These are phyloP conservation scores for Kluyveromyces sp. DNA, from an alignment of 1,139 yeast genomes.

Conservation along the genomic window DNA sequence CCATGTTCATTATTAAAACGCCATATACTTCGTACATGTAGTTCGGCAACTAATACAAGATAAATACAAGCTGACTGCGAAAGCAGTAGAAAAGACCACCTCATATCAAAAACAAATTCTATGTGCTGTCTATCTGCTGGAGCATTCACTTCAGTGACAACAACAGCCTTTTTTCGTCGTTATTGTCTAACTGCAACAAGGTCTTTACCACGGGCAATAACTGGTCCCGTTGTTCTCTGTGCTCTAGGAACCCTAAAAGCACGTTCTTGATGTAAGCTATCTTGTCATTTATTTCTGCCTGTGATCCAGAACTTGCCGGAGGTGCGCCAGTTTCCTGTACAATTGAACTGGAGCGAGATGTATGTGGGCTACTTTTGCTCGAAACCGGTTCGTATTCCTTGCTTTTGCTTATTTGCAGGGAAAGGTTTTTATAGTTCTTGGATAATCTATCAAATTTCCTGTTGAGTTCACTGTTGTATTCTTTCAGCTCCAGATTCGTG, in stretches of 20 bases:
- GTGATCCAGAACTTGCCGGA: conserved; percentile 13
- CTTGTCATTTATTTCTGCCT: conserved; percentile 35
- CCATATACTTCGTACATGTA: background rate
- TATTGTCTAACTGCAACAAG: conserved; percentile 56
- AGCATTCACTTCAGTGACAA: conserved; percentile 44
- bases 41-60: background rate
- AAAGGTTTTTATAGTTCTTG: conserved; percentile 54
- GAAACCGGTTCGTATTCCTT: conserved; percentile 23
- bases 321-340: conserved; percentile 3
- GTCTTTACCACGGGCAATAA: conserved; percentile 80
- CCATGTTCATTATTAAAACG: no score
- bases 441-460: conserved; percentile 59
- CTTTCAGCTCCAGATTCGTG: conserved; percentile 51
- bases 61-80: no score
- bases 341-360: conserved; percentile 19
- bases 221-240: conserved; percentile 80
- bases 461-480: conserved; percentile 59
- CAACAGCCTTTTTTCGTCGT: conserved; percentile 66
- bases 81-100: no score
- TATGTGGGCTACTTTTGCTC: conserved; percentile 20
- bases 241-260: conserved; percentile 79
- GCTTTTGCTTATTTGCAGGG: conserved; percentile 47
- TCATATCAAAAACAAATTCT: no score
- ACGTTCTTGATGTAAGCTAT: conserved; percentile 83
- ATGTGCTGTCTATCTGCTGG: background rate